Evolutionary conservation across 768 basidiomycete species (phyloP).

Genomic region (Artomyces pyxidatus): DNA sequence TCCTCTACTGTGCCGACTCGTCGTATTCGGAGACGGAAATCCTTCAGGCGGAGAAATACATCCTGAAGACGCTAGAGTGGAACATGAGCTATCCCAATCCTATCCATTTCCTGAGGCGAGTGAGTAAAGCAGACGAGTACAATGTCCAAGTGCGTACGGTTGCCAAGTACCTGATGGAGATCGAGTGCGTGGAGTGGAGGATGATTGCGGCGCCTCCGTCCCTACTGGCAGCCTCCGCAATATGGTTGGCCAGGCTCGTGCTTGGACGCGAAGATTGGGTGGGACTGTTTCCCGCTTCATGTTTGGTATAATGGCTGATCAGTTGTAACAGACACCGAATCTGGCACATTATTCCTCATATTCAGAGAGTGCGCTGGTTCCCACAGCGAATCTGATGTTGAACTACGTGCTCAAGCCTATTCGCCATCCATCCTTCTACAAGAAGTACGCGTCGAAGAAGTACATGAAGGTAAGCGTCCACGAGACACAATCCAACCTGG

Average conservation of each 20-base stretch:
- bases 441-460: constrained; percentile 82
- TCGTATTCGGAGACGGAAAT: constrained; percentile 75
- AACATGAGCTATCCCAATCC: constrained; percentile 83
- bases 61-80: constrained; percentile 81
- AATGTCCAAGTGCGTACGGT: constrained; percentile 80
- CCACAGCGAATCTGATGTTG: constrained; percentile 79
- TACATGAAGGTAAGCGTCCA: constrained; percentile 62
- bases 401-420: constrained; percentile 75
- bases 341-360: constrained; percentile 85
- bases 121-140: constrained; percentile 91
- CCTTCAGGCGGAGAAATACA: constrained; percentile 81
- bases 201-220: constrained; percentile 71
- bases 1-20: constrained; percentile 71
- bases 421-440: constrained; percentile 70
- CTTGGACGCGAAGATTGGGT: constrained; percentile 87
- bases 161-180: constrained; percentile 88
- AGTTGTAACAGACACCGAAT: constrained; percentile 59
- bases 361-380: constrained; percentile 68
- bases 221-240: constrained; percentile 70
- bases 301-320: background rate
- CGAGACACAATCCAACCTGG: background rate
- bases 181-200: constrained; percentile 73
- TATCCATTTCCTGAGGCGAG: constrained; percentile 79
- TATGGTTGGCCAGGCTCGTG: constrained; percentile 79
- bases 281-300: constrained; percentile 21